These are phyloP conservation scores for Nyssa sinensis DNA, from an alignment of 148 eudicot genomes.

Conservation along the genomic window DNA sequence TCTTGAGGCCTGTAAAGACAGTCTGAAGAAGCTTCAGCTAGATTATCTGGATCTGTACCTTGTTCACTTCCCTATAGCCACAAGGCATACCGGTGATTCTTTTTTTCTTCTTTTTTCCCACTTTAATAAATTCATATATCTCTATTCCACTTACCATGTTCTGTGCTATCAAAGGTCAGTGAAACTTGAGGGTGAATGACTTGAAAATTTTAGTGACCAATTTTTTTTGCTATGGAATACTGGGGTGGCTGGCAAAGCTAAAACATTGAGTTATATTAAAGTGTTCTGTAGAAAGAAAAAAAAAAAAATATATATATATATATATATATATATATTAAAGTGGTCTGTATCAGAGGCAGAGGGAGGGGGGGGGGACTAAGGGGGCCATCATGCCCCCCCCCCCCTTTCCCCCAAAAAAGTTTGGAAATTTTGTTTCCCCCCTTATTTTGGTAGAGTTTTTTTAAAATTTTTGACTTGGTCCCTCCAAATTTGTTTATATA, in stretches of 20 bases:
- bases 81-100: conserved; percentile 72
- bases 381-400: no score
- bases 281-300: no score
- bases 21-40: conserved; percentile 76
- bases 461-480: no score
- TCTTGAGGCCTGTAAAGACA: conserved; percentile 83
- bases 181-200: background rate
- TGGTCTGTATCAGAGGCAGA: no score
- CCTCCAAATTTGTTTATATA: no score
- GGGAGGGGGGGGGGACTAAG: no score
- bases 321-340: no score
- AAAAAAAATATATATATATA: no score
- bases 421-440: no score
- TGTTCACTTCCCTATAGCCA: conserved; percentile 89
- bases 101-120: background rate
- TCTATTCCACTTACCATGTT: conserved; percentile 8
- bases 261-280: background rate
- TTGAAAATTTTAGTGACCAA: background rate
- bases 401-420: no score
- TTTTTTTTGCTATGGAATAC: background rate
- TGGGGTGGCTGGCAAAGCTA: background rate
- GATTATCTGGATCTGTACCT: conserved; percentile 87
- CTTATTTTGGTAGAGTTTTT: no score
- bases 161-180: background rate
- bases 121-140: background rate